Evolutionary conservation across 495 filamentous ascomycete species (phyloP).

Genomic region (Pyronema omphalodes): DNA sequence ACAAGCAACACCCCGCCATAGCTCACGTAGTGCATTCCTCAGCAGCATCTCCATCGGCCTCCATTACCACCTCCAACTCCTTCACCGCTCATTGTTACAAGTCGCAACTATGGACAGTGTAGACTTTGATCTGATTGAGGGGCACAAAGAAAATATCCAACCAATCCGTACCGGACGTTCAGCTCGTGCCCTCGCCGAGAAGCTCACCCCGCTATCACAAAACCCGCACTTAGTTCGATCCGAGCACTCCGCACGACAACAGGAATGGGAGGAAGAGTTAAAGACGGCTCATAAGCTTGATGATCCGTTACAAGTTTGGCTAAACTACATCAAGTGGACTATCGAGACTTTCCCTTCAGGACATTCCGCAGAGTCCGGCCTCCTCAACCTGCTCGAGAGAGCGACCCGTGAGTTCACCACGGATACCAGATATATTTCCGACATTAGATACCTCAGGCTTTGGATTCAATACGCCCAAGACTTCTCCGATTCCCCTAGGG

Average conservation of each 20-base stretch:
- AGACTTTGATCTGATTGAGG: slow-evolving; percentile 93
- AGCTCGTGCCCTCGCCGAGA: slow-evolving; percentile 60
- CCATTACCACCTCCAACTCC: too few relatives aligned
- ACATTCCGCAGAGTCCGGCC: slow-evolving; percentile 74
- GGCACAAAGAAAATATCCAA: slow-evolving; percentile 95
- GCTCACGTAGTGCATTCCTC: too few relatives aligned
- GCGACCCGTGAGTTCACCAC: slow-evolving; percentile 75
- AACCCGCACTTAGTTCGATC: slow-evolving; percentile 45
- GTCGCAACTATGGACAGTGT: too few relatives aligned
- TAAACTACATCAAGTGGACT: slow-evolving; percentile 93
- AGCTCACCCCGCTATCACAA: slow-evolving; percentile 33
- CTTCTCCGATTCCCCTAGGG: slow-evolving; percentile 83
- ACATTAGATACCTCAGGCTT: slow-evolving; percentile 75
- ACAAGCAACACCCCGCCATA: too few relatives aligned
- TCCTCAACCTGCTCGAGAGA: slow-evolving; percentile 76
- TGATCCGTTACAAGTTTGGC: slow-evolving; percentile 88
- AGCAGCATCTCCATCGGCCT: too few relatives aligned
- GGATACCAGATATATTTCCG: slow-evolving; percentile 75
- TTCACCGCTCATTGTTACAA: too few relatives aligned
- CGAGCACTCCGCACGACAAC: slow-evolving; percentile 52
- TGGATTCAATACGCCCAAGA: slow-evolving; percentile 90
- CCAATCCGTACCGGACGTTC: slow-evolving; percentile 79
- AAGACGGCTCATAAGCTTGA: slow-evolving; percentile 63
- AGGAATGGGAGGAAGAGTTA: slow-evolving; percentile 75
- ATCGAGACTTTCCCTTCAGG: slow-evolving; percentile 86